These are phyloP conservation scores for Groenewaldozyma tartarivorans DNA, from an alignment of 805 yeast species.

Conservation along the genomic window DNA sequence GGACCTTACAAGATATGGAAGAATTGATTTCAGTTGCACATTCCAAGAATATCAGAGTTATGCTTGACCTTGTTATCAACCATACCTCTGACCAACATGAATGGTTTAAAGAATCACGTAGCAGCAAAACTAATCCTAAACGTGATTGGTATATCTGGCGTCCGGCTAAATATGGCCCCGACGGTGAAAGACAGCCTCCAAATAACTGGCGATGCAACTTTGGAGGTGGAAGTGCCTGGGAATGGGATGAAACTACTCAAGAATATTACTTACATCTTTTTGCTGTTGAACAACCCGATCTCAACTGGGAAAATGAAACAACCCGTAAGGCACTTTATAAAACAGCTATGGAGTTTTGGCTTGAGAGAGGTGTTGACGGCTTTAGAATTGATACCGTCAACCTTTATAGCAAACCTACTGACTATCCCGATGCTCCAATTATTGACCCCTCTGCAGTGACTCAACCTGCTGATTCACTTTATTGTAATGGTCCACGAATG, in stretches of 20 bases:
- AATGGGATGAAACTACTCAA: conserved; percentile 42
- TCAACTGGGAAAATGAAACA: conserved; percentile 49
- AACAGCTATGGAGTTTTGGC: conserved; percentile 44
- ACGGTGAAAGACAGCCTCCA: conserved; percentile 45
- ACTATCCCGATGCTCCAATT: conserved; percentile 41
- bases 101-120: conserved; percentile 50
- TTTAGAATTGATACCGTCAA: conserved; percentile 51
- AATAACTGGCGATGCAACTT: conserved; percentile 49
- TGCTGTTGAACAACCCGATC: conserved; percentile 49
- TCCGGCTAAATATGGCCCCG: conserved; percentile 35
- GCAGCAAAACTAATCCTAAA: conserved; percentile 42
- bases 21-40: conserved; percentile 38
- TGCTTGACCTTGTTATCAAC: conserved; percentile 49
- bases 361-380: conserved; percentile 47
- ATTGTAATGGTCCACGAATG: conserved; percentile 43
- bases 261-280: conserved; percentile 49
- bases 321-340: conserved; percentile 33
- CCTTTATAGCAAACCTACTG: conserved; percentile 39
- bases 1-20: conserved; percentile 46
- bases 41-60: conserved; percentile 40
- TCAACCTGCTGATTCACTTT: conserved; percentile 31
- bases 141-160: conserved; percentile 58
- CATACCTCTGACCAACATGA: conserved; percentile 47
- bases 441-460: conserved; percentile 31
- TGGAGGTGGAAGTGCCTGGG: conserved; percentile 49